Conservation (phyloP, 768 basidiomycete genomes). For the Lyophyllum decastes region DNA sequence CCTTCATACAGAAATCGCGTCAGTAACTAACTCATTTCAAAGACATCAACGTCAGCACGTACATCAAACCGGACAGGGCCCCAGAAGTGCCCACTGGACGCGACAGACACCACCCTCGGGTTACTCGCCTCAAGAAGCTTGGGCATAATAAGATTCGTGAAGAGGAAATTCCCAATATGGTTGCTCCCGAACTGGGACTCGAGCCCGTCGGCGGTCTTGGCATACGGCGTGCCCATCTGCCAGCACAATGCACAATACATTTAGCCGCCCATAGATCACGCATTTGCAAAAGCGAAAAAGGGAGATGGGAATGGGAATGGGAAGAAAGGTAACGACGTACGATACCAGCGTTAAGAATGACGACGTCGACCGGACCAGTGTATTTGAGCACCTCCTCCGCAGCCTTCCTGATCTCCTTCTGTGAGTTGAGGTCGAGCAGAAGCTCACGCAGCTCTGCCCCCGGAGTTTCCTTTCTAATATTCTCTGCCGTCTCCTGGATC, state of each 20-base stretch:
- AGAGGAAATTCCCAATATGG: conserved; percentile 23
- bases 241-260: background rate
- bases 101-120: conserved; percentile 8
- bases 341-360: conserved; percentile 24
- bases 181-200: conserved; percentile 23
- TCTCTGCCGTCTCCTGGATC: conserved; percentile 8
- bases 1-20: background rate
- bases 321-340: background rate
- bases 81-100: conserved; percentile 12
- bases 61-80: conserved; percentile 9
- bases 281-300: too few species aligned
- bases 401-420: conserved; percentile 11
- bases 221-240: conserved; percentile 22
- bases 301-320: too few species aligned
- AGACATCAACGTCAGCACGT: background rate
- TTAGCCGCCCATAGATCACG: too few species aligned
- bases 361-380: conserved; percentile 18
- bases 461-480: conserved; percentile 6
- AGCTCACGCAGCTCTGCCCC: conserved; percentile 10
- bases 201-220: conserved; percentile 20
- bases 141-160: conserved; percentile 20
- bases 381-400: conserved; percentile 20
- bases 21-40: background rate
- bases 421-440: conserved; percentile 17
- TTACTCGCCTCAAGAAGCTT: conserved; percentile 1